Percentiles rank a stretch among this genome's conserved stretches.
Evolutionary conservation across 768 basidiomycete genomes (phyloP).

Genomic region (Coprinellus aureogranulatus): DNA sequence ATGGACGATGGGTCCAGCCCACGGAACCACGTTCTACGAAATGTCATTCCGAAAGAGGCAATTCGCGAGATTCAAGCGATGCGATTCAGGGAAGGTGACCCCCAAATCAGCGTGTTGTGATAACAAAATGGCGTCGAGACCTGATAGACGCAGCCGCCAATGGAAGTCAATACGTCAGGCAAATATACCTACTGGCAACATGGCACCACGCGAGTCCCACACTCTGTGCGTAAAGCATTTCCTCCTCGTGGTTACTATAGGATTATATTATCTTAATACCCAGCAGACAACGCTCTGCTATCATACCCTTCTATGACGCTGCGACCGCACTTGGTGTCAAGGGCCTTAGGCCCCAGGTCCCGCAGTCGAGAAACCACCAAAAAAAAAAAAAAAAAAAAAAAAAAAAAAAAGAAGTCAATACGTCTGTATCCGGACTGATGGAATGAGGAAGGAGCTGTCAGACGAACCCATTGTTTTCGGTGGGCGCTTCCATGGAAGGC

Average conservation of each 20-base stretch:
- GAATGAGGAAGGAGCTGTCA: neutral
- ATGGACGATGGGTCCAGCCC: neutral
- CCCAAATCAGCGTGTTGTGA: neutral
- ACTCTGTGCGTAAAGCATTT: neutral
- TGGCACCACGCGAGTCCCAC: neutral
- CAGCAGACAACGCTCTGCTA: no score
- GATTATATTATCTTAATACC: no score
- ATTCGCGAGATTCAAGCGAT: slow-evolving; percentile 1
- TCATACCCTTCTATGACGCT: no score
- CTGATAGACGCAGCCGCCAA: neutral
- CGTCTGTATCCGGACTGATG: neutral
- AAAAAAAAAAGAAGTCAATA: no score
- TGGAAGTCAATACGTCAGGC: neutral
- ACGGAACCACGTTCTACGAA: neutral
- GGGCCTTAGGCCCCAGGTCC: no score
- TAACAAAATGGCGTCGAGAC: neutral
- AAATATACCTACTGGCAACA: slow-evolving; percentile 1
- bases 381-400: no score
- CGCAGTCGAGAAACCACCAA: no score
- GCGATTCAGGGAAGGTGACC: neutral
- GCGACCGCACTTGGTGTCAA: no score
- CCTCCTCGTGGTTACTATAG: neutral
- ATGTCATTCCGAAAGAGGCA: neutral
- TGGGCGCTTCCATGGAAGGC: neutral
- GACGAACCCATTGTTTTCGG: neutral